Conservation (phyloP, 2,329 filamentous ascomycete genomes). For the Berkeleyomyces basicola region DNA sequence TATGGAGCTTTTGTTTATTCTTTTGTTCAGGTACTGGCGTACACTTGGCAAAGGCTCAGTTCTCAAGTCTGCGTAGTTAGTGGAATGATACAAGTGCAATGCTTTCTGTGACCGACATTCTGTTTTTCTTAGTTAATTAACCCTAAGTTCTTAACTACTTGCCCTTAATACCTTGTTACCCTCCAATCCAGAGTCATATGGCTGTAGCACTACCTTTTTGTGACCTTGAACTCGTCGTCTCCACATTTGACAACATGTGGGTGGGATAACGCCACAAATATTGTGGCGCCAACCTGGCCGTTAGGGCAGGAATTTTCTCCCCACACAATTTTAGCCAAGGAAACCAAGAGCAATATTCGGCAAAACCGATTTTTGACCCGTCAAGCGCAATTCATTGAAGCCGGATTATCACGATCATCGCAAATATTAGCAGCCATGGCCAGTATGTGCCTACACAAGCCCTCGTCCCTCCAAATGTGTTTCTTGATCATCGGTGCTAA, state of each 20-base stretch:
- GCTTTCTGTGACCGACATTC: too few relatives aligned
- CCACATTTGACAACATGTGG: background rate
- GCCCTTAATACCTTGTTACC: too few relatives aligned
- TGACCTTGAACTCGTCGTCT: too few relatives aligned
- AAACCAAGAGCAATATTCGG: background rate
- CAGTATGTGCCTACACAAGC: conserved; percentile 21
- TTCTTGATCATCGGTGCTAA: background rate
- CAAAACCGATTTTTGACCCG: conserved; percentile 20
- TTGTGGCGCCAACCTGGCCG: conserved; percentile 3
- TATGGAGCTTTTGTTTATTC: conserved; percentile 74
- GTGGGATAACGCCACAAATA: background rate
- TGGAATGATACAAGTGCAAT: too few relatives aligned
- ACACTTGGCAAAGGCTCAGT: conserved; percentile 33
- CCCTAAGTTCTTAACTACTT: too few relatives aligned
- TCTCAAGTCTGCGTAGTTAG: background rate
- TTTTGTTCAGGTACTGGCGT: conserved; percentile 69
- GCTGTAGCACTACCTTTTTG: too few relatives aligned
- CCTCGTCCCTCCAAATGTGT: background rate
- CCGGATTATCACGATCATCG: conserved; percentile 14
- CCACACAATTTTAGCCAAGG: conserved; percentile 13
- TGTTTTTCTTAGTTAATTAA: too few relatives aligned
- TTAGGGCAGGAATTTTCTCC: conserved; percentile 17
- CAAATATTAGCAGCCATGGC: conserved; percentile 25
- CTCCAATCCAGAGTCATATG: too few relatives aligned
- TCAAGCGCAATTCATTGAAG: conserved; percentile 17